These are phyloP conservation scores for Primulina tabacum DNA, from an alignment of 257 asterid genomes.

Conservation along the genomic window DNA sequence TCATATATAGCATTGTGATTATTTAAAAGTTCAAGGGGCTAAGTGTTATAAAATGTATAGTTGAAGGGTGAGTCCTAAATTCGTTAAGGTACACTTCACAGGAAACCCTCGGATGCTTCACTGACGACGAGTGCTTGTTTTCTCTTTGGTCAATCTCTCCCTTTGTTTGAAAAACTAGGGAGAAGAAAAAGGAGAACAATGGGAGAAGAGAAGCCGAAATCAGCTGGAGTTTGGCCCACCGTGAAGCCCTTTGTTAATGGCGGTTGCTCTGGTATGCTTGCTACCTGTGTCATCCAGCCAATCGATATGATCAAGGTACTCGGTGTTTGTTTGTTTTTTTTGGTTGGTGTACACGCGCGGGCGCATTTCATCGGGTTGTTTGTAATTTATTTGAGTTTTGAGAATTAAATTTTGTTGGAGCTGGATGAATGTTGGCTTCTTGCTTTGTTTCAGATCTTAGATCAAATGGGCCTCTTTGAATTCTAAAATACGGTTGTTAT, in stretches of 20 bases:
- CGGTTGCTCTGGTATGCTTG: constrained; percentile 95
- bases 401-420: no score
- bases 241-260: constrained; percentile 94
- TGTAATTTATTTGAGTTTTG: no score
- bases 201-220: constrained; percentile 70
- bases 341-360: no score
- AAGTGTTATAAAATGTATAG: neutral
- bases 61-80: neutral
- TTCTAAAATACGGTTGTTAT: neutral
- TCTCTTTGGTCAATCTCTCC: constrained; percentile 21
- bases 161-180: constrained; percentile 23
- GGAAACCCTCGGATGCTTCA: constrained; percentile 30
- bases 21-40: neutral
- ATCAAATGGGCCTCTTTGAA: constrained; percentile 16
- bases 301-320: constrained; percentile 93
- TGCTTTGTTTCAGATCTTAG: constrained; percentile 24
- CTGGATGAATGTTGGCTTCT: no score
- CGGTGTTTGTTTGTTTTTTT: no score
- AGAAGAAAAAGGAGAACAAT: constrained; percentile 24
- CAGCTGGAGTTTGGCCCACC: constrained; percentile 70
- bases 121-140: constrained; percentile 3
- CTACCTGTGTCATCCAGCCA: constrained; percentile 94
- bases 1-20: no score
- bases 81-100: no score
- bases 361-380: no score